Evolutionary conservation across 116 monocot species (phyloP).

Genomic region (Dioscorea cayenensis): DNA sequence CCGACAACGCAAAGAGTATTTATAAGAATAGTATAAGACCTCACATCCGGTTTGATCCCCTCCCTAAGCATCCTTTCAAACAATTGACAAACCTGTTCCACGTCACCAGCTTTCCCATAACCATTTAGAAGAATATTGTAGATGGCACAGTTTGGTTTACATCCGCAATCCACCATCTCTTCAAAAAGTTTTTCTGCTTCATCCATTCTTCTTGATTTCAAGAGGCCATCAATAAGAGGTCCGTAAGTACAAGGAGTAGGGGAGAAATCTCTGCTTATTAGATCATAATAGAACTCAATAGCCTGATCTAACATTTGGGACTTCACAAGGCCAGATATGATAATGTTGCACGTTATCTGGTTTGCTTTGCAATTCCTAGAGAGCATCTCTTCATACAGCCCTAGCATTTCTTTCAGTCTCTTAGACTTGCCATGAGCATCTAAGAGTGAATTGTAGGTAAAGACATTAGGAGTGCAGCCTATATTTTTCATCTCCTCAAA

Average conservation of each 20-base stretch:
- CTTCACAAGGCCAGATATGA: slow-evolving; percentile 75
- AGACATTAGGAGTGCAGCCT: slow-evolving; percentile 55
- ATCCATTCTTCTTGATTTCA: slow-evolving; percentile 48
- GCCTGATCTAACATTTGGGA: slow-evolving; percentile 57
- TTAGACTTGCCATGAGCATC: slow-evolving; percentile 54
- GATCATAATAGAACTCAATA: slow-evolving; percentile 73
- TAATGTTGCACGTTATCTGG: slow-evolving; percentile 61
- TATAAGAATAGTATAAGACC: slow-evolving; percentile 77
- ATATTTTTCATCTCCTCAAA: slow-evolving; percentile 72
- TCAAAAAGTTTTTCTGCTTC: slow-evolving; percentile 57
- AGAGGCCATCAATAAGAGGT: slow-evolving; percentile 79
- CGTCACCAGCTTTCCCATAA: slow-evolving; percentile 56
- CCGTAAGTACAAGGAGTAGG: slow-evolving; percentile 91
- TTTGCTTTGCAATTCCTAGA: slow-evolving; percentile 50
- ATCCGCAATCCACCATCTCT: slow-evolving; percentile 77
- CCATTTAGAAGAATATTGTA: slow-evolving; percentile 95
- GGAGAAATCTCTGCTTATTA: slow-evolving; percentile 61
- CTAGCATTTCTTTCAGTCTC: slow-evolving; percentile 57
- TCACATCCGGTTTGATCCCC: slow-evolving; percentile 74
- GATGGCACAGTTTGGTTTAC: slow-evolving; percentile 79
- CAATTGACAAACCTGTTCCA: slow-evolving; percentile 40
- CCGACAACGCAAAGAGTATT: slow-evolving; percentile 37
- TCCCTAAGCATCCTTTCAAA: slow-evolving; percentile 62
- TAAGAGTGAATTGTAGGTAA: slow-evolving; percentile 68
- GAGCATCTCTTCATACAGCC: slow-evolving; percentile 75